Evolutionary conservation across 2,329 filamentous ascomycete species (phyloP).

Genomic region (Aspergillus novofumigatus): DNA sequence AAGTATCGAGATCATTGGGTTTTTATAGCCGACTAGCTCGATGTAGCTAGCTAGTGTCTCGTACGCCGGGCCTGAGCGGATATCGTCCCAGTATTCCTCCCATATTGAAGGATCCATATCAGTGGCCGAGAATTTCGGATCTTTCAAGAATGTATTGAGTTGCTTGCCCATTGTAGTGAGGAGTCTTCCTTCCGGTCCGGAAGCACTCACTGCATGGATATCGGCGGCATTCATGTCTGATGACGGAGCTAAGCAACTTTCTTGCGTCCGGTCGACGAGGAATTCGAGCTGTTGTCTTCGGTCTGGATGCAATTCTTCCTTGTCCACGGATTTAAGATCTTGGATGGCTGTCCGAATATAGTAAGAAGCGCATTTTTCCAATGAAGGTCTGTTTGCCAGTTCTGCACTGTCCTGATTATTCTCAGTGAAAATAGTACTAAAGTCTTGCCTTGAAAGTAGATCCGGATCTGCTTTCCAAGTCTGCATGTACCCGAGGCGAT

Average conservation of each 20-base stretch:
- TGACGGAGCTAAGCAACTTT: neutral
- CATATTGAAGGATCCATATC: neutral
- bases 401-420: no score
- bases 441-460: slow-evolving; percentile 5
- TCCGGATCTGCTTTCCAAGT: slow-evolving; percentile 18
- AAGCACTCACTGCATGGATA: neutral
- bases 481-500: slow-evolving; percentile 13
- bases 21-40: slow-evolving; percentile 15
- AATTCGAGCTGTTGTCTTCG: neutral
- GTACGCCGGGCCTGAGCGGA: slow-evolving; percentile 4
- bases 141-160: slow-evolving; percentile 5
- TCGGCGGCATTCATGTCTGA: neutral
- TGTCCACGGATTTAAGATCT: neutral
- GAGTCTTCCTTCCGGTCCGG: slow-evolving; percentile 4
- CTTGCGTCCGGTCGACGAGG: neutral
- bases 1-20: slow-evolving; percentile 21
- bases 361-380: slow-evolving; percentile 4
- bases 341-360: slow-evolving; percentile 2
- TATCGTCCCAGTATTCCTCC: slow-evolving; percentile 4
- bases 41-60: slow-evolving; percentile 11
- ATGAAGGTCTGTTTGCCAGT: neutral
- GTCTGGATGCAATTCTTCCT: neutral
- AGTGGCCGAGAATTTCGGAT: neutral
- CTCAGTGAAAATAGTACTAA: neutral
- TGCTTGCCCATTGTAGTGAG: slow-evolving; percentile 8